These are phyloP conservation scores for Schizonepeta tenuifolia DNA, from an alignment of 257 asterid species.

Conservation along the genomic window DNA sequence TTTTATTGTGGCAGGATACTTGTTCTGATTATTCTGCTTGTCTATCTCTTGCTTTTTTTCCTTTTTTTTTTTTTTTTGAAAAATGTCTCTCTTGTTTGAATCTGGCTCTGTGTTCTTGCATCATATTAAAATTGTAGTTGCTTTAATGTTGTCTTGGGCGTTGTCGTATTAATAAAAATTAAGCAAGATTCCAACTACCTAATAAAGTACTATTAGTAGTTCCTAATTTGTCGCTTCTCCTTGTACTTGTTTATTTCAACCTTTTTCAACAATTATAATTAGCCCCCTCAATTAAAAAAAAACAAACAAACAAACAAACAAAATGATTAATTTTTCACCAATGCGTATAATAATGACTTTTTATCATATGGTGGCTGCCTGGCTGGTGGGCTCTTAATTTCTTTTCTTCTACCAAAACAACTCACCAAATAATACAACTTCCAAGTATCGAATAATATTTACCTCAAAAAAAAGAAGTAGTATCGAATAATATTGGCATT, in stretches of 20 bases:
- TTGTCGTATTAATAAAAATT: slow-evolving; percentile 13
- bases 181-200: slow-evolving; percentile 30
- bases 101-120: not conserved
- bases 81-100: slow-evolving; percentile 23
- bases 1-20: not conserved
- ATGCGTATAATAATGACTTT: too few relatives aligned
- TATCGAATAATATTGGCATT: too few relatives aligned
- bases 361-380: too few relatives aligned
- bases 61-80: too few relatives aligned
- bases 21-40: slow-evolving; percentile 12
- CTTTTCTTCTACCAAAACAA: too few relatives aligned
- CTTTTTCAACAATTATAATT: not conserved
- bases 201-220: slow-evolving; percentile 11
- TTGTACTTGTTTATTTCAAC: slow-evolving; percentile 13
- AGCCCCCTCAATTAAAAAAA: too few relatives aligned
- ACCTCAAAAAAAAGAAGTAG: too few relatives aligned
- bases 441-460: too few relatives aligned
- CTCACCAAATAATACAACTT: too few relatives aligned
- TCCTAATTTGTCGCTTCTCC: slow-evolving; percentile 23
- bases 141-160: slow-evolving; percentile 14
- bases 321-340: too few relatives aligned
- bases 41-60: slow-evolving; percentile 22
- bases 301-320: too few relatives aligned
- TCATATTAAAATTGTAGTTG: slow-evolving; percentile 9
- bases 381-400: too few relatives aligned